Conservation (phyloP, 208 protist genomes). For the Zelonia costaricensis region DNA sequence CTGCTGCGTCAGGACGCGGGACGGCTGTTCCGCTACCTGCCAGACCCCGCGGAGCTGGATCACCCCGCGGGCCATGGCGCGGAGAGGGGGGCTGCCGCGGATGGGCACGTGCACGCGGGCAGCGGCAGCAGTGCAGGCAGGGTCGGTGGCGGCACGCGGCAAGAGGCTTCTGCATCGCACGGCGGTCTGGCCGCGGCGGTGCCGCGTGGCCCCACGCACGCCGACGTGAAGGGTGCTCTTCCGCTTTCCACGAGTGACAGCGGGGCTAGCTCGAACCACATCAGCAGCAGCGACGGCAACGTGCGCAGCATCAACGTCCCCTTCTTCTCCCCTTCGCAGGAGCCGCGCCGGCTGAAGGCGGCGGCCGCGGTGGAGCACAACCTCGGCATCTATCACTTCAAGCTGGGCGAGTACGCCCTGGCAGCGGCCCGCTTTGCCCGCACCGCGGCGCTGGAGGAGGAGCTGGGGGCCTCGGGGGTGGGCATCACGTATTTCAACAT, state of each 20-base stretch:
- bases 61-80: background rate
- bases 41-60: slow-evolving; percentile 28
- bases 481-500: slow-evolving; percentile 85
- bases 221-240: background rate
- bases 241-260: background rate
- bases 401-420: slow-evolving; percentile 70
- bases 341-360: slow-evolving; percentile 37
- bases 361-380: slow-evolving; percentile 71
- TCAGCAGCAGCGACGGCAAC: slow-evolving; percentile 10
- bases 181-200: too few species aligned
- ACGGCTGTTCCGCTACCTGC: slow-evolving; percentile 42
- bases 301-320: slow-evolving; percentile 42
- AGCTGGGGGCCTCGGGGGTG: slow-evolving; percentile 51
- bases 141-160: background rate
- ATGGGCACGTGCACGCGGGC: background rate
- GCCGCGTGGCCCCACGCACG: too few species aligned
- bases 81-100: background rate
- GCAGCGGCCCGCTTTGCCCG: slow-evolving; percentile 45
- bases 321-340: slow-evolving; percentile 54
- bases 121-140: background rate
- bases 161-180: too few species aligned
- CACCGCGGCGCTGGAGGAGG: slow-evolving; percentile 59
- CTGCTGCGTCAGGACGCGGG: slow-evolving; percentile 46
- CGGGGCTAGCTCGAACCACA: background rate
- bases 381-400: slow-evolving; percentile 84